Conservation (phyloP, 768 basidiomycete species). For the Neoboletus magnificus region DNA sequence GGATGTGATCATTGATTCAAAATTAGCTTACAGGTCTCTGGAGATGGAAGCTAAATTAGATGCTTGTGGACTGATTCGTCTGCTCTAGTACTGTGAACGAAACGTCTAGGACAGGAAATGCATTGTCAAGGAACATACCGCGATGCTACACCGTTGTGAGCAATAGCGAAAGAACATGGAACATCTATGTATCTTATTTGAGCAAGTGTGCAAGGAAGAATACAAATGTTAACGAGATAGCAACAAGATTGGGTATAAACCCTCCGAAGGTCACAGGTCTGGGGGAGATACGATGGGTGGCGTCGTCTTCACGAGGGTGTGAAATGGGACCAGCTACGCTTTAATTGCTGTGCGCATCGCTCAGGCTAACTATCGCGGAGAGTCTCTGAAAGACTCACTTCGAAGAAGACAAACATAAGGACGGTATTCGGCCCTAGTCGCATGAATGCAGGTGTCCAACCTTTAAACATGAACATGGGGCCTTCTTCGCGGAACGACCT, state of each 20-base stretch:
- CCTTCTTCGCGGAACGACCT: slow-evolving; percentile 72
- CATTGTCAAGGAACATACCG: slow-evolving; percentile 8
- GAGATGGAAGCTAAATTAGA: not conserved
- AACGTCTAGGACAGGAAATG: not conserved
- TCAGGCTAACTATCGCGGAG: slow-evolving; percentile 5
- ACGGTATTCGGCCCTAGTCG: slow-evolving; percentile 83
- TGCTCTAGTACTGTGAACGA: not conserved
- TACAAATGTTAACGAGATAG: slow-evolving; percentile 3
- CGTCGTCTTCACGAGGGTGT: not conserved
- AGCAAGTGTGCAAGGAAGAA: not conserved
- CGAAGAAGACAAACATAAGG: slow-evolving; percentile 81
- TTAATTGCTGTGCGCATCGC: slow-evolving; percentile 56
- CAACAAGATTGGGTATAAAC: not conserved
- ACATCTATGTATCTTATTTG: slow-evolving; percentile 6
- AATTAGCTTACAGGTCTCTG: not conserved
- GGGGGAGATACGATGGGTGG: not conserved
- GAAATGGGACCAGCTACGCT: slow-evolving; percentile 49
- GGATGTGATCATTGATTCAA: not conserved
- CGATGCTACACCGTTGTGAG: slow-evolving; percentile 1
- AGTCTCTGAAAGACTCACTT: slow-evolving; percentile 43
- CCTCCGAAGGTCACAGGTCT: not conserved
- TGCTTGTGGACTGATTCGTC: not conserved
- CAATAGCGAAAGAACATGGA: not conserved
- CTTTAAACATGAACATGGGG: slow-evolving; percentile 75
- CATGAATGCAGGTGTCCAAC: slow-evolving; percentile 87